Evolutionary conservation across 2,329 filamentous ascomycete genomes (phyloP), one percentile per base, ranked within the genome.

Genomic region (Cryphonectria japonica): DNA sequence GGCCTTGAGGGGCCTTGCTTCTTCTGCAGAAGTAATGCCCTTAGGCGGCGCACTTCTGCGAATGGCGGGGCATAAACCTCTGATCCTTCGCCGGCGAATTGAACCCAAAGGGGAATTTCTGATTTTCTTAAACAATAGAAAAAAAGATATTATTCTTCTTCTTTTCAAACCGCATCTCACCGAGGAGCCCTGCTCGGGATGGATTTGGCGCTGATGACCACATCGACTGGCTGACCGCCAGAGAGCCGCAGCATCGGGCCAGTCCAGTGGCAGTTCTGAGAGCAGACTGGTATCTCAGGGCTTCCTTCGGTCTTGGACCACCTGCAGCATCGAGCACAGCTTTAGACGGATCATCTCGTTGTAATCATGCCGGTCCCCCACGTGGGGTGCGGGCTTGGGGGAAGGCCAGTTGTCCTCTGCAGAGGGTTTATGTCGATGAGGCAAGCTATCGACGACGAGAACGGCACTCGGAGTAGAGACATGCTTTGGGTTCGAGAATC

Each of bases 1-100:
- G 46, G 22, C 64, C 39, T 57, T 62, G 32, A 34, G 6, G 62
- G 59, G 68, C 52, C 62, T 66, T 69, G 50, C 61, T 46, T 52
- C 69, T 63, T 22, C n/a, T 61, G 37, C n/a, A 57, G 59, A 59
- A 26, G n/a, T 59, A 59, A 69, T 39, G 52, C 37, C 67, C 62
- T 68, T 61, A 68, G 59, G 34, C 57, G 14, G 59, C 57, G 14
- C 34, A 39, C 59, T 59, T 19, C 34, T 39, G 19, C 34, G 16
- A n/a, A 61, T 39, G 8, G 34, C 19, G 11, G 34, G 32, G 16
- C 16, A 39, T 22, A 19, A 34, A 22, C 8, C 8, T 61, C 19
- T 3, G 34, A 61, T 61, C 59, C 59, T 61, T 39, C 59, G 39
- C 59, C 32, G 39, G 41, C 19, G 26, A 50, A 50, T 13, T 19